Evolutionary conservation across 2,329 filamentous ascomycete genomes (phyloP), one percentile per base, ranked within the genome.

Genomic region (Xylaria multiplex): DNA sequence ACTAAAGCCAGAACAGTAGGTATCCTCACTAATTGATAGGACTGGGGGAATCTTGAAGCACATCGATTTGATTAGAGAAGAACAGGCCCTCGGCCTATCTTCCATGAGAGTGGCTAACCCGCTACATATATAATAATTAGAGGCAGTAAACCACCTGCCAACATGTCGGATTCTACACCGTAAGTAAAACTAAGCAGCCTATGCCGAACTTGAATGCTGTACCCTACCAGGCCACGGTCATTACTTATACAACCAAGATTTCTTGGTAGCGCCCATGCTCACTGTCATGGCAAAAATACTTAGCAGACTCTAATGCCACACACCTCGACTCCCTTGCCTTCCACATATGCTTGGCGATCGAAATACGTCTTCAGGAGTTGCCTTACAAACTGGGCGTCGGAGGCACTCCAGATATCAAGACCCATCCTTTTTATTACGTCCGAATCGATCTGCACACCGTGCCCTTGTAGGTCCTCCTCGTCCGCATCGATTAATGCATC

Each of bases 381-480:
- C 68, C 81, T 81, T 16, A 93, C 85, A 74, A 94, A 95, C 2
- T 81, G 81, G n/a, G 86, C 86, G 75, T 95, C 92, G 16, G 82
- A 82, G 37, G 85, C 82, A 75, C 90, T 93, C 91, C 92, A 96
- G 0, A 89, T 83, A 72, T 96, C 92, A 22, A 96, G 83, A 0
- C 92, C 92, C 88, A 95, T 91, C 52, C 84, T 82, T 65, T 87
- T 85, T 56, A 95, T 77, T 61, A 91, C 88, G 30, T 89, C 88
- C 69, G 86, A 87, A 68, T 85, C 85, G 24, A 95, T 80, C 13
- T 83, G 81, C 55, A 92, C 78, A 54, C 76, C 78, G 1, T 75
- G 76, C 43, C 80, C 80, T n/a, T 74, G 76, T 16, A 76, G 73
- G 5, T 80, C 80, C 13, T 79, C 77, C 5, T 80, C 80, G 9